A percentile compares a stretch with the other conserved stretches of the same genome.
phyloP scores from a whole-genome alignment of 106 monocot genomes.

The Vanilla planifolia region DNA sequence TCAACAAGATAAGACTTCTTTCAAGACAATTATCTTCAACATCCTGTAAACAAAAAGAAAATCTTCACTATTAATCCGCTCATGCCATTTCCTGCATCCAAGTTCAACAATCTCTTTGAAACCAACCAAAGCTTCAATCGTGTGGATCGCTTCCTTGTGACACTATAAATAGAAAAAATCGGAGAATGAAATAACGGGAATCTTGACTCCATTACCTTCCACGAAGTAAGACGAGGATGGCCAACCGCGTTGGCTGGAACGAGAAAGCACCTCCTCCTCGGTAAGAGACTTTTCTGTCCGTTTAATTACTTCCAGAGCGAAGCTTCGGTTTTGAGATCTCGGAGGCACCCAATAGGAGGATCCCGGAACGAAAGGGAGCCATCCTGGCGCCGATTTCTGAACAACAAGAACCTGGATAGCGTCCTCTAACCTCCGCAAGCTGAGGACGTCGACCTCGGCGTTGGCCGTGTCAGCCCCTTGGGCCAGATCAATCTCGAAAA shows the following conservation, averaged over 20 bases:
- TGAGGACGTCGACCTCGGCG: conserved; percentile 13
- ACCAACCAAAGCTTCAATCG: too few relatives aligned
- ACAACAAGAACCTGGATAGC: conserved; percentile 37
- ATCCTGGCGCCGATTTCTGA: conserved; percentile 31
- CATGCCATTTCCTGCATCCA: not conserved
- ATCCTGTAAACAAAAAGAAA: too few relatives aligned
- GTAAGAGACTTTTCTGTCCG: conserved; percentile 18
- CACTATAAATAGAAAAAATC: not conserved
- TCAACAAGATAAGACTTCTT: too few relatives aligned
- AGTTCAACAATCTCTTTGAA: too few relatives aligned
- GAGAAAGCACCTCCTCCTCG: conserved; percentile 28
- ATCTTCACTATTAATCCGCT: too few relatives aligned
- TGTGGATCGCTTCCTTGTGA: not conserved
- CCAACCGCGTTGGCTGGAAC: conserved; percentile 21
- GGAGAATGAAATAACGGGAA: not conserved
- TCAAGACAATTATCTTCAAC: too few relatives aligned
- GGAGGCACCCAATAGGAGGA: conserved; percentile 46
- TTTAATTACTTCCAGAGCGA: conserved; percentile 20
- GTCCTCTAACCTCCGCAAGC: conserved; percentile 31
- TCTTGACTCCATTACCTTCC: conserved; percentile 11
- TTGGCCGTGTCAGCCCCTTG: conserved; percentile 1
- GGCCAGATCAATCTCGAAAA: conserved; percentile 38
- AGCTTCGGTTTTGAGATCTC: conserved; percentile 2
- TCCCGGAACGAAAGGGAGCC: conserved; percentile 48
- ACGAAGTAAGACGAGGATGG: conserved; percentile 30